A percentile compares a stretch with the other conserved stretches of the same genome.
Conservation (phyloP, 208 protist species). For the Acanthamoeba castellanii region DNA sequence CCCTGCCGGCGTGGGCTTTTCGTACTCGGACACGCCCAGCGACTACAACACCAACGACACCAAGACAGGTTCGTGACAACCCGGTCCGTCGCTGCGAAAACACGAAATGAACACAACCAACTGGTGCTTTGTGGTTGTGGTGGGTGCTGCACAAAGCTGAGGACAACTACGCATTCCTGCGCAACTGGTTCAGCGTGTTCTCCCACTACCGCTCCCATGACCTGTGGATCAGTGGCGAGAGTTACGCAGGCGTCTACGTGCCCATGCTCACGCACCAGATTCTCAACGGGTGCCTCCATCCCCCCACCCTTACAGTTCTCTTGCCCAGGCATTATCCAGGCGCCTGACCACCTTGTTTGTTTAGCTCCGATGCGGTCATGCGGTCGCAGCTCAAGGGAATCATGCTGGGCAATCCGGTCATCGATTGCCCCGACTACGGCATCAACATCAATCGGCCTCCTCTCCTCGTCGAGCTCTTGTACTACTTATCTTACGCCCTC, state of each 20-base stretch:
- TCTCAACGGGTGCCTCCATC: constrained; percentile 1
- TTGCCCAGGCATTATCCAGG: neutral
- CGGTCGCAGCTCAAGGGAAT: constrained; percentile 43
- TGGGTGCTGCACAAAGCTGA: constrained; percentile 36
- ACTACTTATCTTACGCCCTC: no score
- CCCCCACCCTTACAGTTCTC: no score
- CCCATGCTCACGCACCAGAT: constrained; percentile 30
- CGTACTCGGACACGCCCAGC: constrained; percentile 27
- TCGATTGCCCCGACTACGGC: constrained; percentile 67
- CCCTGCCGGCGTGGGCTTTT: constrained; percentile 85
- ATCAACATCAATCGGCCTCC: constrained; percentile 43
- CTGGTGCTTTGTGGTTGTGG: no score
- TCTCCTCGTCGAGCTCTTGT: constrained; percentile 64
- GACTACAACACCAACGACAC: constrained; percentile 76
- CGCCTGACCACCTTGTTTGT: no score
- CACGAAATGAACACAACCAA: no score
- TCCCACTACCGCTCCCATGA: constrained; percentile 71
- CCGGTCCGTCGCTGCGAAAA: neutral
- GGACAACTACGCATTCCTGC: constrained; percentile 78
- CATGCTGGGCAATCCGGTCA: constrained; percentile 73
- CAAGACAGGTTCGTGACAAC: neutral
- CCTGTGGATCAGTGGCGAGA: constrained; percentile 85
- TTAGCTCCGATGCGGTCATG: neutral
- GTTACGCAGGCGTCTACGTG: constrained; percentile 79
- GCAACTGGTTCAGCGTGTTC: constrained; percentile 73